These are phyloP conservation scores for Leptographium lundbergii DNA, from an alignment of 2,329 filamentous ascomycete species.

Conservation along the genomic window DNA sequence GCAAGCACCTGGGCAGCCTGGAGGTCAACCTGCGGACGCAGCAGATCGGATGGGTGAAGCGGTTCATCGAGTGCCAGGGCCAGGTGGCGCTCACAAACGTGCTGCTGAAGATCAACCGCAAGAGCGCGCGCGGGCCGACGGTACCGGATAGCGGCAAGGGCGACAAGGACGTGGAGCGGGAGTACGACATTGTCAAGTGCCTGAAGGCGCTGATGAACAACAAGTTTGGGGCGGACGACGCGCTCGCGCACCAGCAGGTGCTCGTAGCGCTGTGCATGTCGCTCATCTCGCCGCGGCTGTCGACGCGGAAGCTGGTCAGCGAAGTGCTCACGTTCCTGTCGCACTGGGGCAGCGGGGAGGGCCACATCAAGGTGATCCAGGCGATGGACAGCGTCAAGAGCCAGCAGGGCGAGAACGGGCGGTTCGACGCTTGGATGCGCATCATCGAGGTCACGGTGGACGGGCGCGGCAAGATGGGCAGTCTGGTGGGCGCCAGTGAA, in stretches of 20 bases:
- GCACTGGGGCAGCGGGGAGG: slow-evolving; percentile 77
- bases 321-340: slow-evolving; percentile 94
- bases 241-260: slow-evolving; percentile 77
- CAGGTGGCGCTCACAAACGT: slow-evolving; percentile 93
- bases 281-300: slow-evolving; percentile 76
- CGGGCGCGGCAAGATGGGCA: slow-evolving; percentile 97
- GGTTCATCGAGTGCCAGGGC: slow-evolving; percentile 93
- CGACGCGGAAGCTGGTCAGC: slow-evolving; percentile 86
- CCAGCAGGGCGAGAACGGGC: slow-evolving; percentile 79
- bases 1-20: slow-evolving; percentile 83
- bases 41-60: slow-evolving; percentile 93
- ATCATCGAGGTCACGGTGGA: slow-evolving; percentile 95
- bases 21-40: slow-evolving; percentile 92
- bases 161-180: slow-evolving; percentile 76
- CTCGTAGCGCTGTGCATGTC: slow-evolving; percentile 79
- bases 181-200: slow-evolving; percentile 97
- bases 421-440: slow-evolving; percentile 98
- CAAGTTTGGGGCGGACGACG: slow-evolving; percentile 96
- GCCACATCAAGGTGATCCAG: slow-evolving; percentile 87
- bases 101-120: slow-evolving; percentile 84
- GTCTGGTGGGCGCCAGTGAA: slow-evolving; percentile 89
- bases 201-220: slow-evolving; percentile 98
- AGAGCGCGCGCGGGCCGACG: slow-evolving; percentile 61
- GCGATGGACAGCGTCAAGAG: slow-evolving; percentile 85
- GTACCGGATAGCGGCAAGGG: slow-evolving; percentile 42